These are phyloP conservation scores for Scheffersomyces quercinus DNA, from an alignment of 1,139 yeast genomes.

Conservation along the genomic window DNA sequence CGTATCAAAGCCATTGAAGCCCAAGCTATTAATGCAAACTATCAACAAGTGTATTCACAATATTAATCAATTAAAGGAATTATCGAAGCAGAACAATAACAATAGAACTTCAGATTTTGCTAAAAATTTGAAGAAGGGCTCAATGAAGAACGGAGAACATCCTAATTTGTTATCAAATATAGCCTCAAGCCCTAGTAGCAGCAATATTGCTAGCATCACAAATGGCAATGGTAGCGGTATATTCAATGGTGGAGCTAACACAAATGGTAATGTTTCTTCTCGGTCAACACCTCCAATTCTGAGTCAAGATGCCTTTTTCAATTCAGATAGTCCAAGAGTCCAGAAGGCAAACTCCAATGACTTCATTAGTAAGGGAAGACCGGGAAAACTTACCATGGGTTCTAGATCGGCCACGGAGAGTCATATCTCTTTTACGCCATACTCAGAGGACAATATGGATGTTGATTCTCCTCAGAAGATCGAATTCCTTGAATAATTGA, in stretches of 20 bases:
- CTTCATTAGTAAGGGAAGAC: slow-evolving; percentile 21
- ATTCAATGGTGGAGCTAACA: slow-evolving; percentile 3
- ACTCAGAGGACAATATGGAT: slow-evolving; percentile 8
- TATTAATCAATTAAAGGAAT: slow-evolving; percentile 57
- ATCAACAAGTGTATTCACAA: slow-evolving; percentile 80
- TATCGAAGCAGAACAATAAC: slow-evolving; percentile 50
- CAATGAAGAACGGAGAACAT: slow-evolving; percentile 29
- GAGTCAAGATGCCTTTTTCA: slow-evolving; percentile 1
- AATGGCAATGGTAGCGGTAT: slow-evolving; percentile 8
- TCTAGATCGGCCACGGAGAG: slow-evolving; percentile 41
- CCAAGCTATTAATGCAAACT: slow-evolving; percentile 78
- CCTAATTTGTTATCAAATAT: slow-evolving; percentile 17
- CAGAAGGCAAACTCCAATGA: slow-evolving; percentile 33
- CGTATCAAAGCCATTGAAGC: slow-evolving; percentile 82
- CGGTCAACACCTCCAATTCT: slow-evolving; percentile 15
- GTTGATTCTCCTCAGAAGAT: neutral
- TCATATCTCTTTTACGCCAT: slow-evolving; percentile 12
- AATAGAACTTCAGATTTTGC: slow-evolving; percentile 51
- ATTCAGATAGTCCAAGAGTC: slow-evolving; percentile 18
- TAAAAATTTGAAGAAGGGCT: slow-evolving; percentile 42
- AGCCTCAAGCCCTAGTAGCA: slow-evolving; percentile 18
- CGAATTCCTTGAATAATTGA: neutral
- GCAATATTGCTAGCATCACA: slow-evolving; percentile 5
- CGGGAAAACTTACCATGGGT: slow-evolving; percentile 32
- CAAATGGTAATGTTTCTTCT: slow-evolving; percentile 10